Evolutionary conservation across 495 filamentous ascomycete genomes (phyloP).

Genomic region (Lophiostoma macrostomum): DNA sequence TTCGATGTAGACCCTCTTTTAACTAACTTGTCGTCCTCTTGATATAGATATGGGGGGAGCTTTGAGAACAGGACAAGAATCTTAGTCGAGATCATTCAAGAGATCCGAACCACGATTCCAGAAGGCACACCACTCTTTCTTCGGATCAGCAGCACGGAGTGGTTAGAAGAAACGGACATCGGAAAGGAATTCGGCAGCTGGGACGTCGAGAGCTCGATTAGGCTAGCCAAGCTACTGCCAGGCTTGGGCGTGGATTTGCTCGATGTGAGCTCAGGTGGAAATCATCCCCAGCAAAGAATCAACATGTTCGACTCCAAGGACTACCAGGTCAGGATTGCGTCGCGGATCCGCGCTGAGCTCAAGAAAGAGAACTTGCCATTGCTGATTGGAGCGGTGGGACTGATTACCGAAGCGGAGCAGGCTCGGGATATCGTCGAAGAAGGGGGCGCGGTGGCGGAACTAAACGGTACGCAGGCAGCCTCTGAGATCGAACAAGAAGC

Average conservation of each 20-base stretch:
- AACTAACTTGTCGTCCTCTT: too few species aligned
- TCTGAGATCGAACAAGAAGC: slow-evolving; percentile 20
- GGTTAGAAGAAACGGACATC: slow-evolving; percentile 47
- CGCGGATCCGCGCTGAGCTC: slow-evolving; percentile 45
- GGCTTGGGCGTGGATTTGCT: slow-evolving; percentile 60
- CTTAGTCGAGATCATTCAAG: slow-evolving; percentile 38
- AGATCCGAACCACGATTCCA: slow-evolving; percentile 29
- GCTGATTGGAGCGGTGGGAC: slow-evolving; percentile 58
- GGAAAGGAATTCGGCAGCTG: slow-evolving; percentile 49
- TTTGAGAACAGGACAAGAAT: slow-evolving; percentile 45
- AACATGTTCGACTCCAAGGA: slow-evolving; percentile 47
- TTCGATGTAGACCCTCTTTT: too few species aligned
- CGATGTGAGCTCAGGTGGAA: slow-evolving; percentile 62
- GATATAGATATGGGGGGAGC: too few species aligned
- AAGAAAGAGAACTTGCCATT: slow-evolving; percentile 55
- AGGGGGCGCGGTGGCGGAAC: background rate
- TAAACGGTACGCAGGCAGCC: background rate
- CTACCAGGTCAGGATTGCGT: slow-evolving; percentile 66
- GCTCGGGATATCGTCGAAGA: slow-evolving; percentile 46
- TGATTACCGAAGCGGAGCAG: slow-evolving; percentile 55
- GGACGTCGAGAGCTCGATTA: slow-evolving; percentile 55
- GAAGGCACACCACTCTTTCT: slow-evolving; percentile 40
- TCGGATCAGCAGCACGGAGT: slow-evolving; percentile 42
- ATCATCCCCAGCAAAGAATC: slow-evolving; percentile 58
- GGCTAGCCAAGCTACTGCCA: slow-evolving; percentile 52